phyloP scores from a whole-genome alignment of 768 basidiomycete genomes.

The Panus rudis region DNA sequence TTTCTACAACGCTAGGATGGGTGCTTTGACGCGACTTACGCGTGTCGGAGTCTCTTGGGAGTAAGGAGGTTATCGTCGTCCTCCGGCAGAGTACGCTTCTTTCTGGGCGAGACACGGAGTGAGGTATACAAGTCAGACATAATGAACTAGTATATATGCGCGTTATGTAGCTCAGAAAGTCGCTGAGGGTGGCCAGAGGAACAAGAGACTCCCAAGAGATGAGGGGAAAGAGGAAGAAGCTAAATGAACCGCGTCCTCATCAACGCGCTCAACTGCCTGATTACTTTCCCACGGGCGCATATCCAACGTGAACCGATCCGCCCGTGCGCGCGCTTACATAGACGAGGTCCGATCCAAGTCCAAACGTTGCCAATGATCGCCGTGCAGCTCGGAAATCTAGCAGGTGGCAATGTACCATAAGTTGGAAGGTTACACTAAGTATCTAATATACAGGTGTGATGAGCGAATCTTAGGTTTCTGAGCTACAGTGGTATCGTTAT shows the following conservation, averaged over 20 bases:
- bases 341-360: too few species aligned
- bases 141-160: slow-evolving; percentile 7
- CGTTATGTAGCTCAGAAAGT: slow-evolving; percentile 1
- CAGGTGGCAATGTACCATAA: too few species aligned
- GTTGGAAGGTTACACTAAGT: too few species aligned
- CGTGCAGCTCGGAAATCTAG: too few species aligned
- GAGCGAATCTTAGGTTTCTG: too few species aligned
- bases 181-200: slow-evolving; percentile 9
- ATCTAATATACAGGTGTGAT: too few species aligned
- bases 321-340: too few species aligned
- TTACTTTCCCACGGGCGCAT: slow-evolving; percentile 25
- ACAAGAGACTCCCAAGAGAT: slow-evolving; percentile 2
- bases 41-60: slow-evolving; percentile 61
- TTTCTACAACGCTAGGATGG: neutral
- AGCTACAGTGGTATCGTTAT: too few species aligned
- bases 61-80: slow-evolving; percentile 50
- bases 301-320: too few species aligned
- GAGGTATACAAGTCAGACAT: slow-evolving; percentile 61
- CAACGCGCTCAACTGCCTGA: slow-evolving; percentile 30
- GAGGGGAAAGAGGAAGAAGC: slow-evolving; percentile 14
- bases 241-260: slow-evolving; percentile 10
- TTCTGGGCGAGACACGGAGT: slow-evolving; percentile 59
- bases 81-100: slow-evolving; percentile 52
- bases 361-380: too few species aligned
- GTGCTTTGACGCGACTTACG: slow-evolving; percentile 29